These are phyloP conservation scores for Kalaharituber pfeilii DNA, from an alignment of 2,329 filamentous ascomycete genomes.

Conservation along the genomic window DNA sequence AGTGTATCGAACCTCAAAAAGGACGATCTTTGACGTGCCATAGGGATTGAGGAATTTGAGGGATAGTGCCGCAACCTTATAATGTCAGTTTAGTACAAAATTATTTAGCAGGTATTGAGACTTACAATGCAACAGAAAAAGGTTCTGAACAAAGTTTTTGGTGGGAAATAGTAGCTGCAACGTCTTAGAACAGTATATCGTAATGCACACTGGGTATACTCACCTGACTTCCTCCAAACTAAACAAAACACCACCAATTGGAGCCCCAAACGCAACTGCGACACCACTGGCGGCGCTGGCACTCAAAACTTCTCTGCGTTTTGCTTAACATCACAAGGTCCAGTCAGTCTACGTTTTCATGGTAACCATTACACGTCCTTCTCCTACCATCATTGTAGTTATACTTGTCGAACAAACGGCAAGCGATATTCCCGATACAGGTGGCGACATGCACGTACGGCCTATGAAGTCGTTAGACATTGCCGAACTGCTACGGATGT, in stretches of 20 bases:
- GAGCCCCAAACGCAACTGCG: conserved; percentile 84
- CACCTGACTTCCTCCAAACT: conserved; percentile 73
- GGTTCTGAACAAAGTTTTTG: conserved; percentile 89
- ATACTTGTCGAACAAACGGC: conserved; percentile 87
- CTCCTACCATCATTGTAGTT: conserved; percentile 64
- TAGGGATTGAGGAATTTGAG: conserved; percentile 94
- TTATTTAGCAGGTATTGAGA: conserved; percentile 7
- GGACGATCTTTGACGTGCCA: conserved; percentile 86
- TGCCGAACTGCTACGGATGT: background rate
- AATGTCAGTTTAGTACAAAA: no score
- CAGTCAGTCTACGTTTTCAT: conserved; percentile 1
- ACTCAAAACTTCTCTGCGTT: conserved; percentile 82
- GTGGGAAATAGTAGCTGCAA: conserved; percentile 77
- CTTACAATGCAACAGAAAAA: conserved; percentile 92
- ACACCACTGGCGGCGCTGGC: conserved; percentile 83
- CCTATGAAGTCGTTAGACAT: conserved; percentile 25
- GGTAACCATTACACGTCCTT: background rate
- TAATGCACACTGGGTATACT: conserved; percentile 3
- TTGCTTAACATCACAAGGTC: conserved; percentile 28
- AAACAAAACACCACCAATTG: conserved; percentile 77
- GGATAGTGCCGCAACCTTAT: conserved; percentile 54
- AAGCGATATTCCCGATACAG: conserved; percentile 87
- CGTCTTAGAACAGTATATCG: conserved; percentile 5
- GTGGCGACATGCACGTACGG: conserved; percentile 96
- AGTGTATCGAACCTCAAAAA: conserved; percentile 84